Percentiles rank a stretch among this genome's conserved stretches.
Conservation (phyloP, 1,284 basidiomycete species). For the Rhodotorula sp. region DNA sequence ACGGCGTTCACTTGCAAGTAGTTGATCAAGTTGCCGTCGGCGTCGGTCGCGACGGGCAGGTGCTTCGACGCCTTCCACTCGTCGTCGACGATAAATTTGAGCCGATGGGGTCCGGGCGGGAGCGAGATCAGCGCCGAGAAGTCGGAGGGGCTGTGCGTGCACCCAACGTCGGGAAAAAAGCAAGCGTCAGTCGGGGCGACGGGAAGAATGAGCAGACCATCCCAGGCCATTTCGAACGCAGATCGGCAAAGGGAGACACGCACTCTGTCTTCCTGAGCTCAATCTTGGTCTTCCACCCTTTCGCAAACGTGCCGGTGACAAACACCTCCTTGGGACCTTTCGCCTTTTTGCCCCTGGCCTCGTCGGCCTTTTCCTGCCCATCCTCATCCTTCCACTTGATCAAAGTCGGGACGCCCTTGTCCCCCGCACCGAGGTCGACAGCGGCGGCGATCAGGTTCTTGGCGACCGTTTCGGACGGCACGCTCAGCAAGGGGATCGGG, state of each 20-base stretch:
- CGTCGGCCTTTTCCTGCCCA: conserved; percentile 51
- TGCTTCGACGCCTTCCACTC: conserved; percentile 73
- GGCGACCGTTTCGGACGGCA: conserved; percentile 41
- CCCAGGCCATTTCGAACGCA: not conserved
- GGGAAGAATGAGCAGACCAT: not conserved
- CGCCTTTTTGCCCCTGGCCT: conserved; percentile 51
- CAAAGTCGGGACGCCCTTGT: conserved; percentile 46
- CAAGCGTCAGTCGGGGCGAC: too few relatives aligned
- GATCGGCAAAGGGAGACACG: conserved; percentile 26
- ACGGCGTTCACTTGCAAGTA: conserved; percentile 66
- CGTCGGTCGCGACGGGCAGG: conserved; percentile 87
- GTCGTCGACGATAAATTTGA: conserved; percentile 95
- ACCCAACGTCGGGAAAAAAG: too few relatives aligned
- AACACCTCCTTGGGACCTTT: conserved; percentile 52
- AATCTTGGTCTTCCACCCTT: conserved; percentile 59
- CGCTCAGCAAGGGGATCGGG: conserved; percentile 39
- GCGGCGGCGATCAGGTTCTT: conserved; percentile 45
- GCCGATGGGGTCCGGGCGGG: conserved; percentile 87
- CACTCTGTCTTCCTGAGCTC: conserved; percentile 54
- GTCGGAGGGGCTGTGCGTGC: conserved; percentile 46
- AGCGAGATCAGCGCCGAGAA: conserved; percentile 57
- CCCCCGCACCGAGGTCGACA: conserved; percentile 47
- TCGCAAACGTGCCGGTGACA: conserved; percentile 61
- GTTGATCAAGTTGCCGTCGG: conserved; percentile 92
- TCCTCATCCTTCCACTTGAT: conserved; percentile 48